Evolutionary conservation across 441 rosid species (phyloP).

Genomic region (Populus trichocarpa): DNA sequence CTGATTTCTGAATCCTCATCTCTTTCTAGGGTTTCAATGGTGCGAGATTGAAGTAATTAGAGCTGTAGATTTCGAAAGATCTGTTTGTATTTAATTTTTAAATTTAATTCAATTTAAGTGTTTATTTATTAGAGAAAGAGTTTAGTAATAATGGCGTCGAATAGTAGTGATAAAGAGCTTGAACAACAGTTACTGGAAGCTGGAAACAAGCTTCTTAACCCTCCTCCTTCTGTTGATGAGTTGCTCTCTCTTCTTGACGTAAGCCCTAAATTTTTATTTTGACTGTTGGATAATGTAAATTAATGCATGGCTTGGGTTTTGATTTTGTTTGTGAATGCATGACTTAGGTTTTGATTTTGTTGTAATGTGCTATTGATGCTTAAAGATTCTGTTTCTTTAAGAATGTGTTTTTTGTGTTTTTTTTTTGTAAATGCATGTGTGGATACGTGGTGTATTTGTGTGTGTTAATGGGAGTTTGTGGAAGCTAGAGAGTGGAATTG

Average conservation of each 20-base stretch:
- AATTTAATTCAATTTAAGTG: constrained; percentile 6
- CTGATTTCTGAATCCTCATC: background rate
- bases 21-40: constrained; percentile 32
- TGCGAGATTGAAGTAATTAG: constrained; percentile 30
- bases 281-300: background rate
- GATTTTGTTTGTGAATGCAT: background rate
- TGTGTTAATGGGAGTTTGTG: background rate
- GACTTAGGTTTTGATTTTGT: too few species aligned
- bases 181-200: constrained; percentile 74
- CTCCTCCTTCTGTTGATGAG: constrained; percentile 62
- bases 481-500: background rate
- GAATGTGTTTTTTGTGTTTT: background rate
- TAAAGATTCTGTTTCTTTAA: background rate
- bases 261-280: constrained; percentile 26
- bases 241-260: constrained; percentile 93
- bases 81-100: constrained; percentile 8
- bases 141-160: background rate
- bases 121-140: constrained; percentile 11
- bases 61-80: constrained; percentile 35
- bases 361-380: background rate
- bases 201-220: constrained; percentile 61
- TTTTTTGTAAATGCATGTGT: background rate
- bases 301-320: background rate
- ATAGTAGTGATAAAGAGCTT: constrained; percentile 44
- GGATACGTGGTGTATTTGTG: background rate